Evolutionary conservation across 768 basidiomycete genomes (phyloP).

Genomic region (Russula sp.): DNA sequence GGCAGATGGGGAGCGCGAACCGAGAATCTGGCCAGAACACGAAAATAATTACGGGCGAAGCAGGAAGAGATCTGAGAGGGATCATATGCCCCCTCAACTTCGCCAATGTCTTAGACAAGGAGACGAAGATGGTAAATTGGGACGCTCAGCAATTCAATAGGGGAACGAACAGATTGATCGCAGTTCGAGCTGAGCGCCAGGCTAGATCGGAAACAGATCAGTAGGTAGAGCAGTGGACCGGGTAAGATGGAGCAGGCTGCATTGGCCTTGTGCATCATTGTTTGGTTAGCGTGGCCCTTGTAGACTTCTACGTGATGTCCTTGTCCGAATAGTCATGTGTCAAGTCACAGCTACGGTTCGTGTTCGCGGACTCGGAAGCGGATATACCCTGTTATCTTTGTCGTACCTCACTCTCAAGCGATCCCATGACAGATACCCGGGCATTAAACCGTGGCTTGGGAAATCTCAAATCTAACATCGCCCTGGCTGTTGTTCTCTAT

Average conservation of each 20-base stretch:
- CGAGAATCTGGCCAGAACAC: slow-evolving; percentile 11
- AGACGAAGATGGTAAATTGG: slow-evolving; percentile 3
- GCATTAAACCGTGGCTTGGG: not conserved
- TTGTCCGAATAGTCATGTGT: slow-evolving; percentile 15
- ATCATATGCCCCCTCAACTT: slow-evolving; percentile 9
- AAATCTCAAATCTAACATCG: not conserved
- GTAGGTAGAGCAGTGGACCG: not conserved
- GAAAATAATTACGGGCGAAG: slow-evolving; percentile 14
- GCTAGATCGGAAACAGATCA: slow-evolving; percentile 14
- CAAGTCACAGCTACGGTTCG: not conserved
- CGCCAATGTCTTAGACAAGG: not conserved
- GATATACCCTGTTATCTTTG: slow-evolving; percentile 14
- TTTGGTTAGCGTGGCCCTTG: slow-evolving; percentile 7
- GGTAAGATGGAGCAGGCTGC: not conserved
- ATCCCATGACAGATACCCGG: slow-evolving; percentile 5
- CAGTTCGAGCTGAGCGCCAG: slow-evolving; percentile 7
- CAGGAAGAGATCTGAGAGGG: slow-evolving; percentile 1
- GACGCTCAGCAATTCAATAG: not conserved
- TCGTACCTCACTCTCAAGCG: not conserved
- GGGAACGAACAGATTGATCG: slow-evolving; percentile 3
- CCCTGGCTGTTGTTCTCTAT: not conserved
- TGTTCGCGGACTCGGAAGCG: slow-evolving; percentile 9
- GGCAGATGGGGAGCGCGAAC: slow-evolving; percentile 17
- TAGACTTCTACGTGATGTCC: not conserved
- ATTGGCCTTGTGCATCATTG: not conserved